phyloP scores from a whole-genome alignment of 345 rosid genomes.

The Lumnitzera littorea region DNA sequence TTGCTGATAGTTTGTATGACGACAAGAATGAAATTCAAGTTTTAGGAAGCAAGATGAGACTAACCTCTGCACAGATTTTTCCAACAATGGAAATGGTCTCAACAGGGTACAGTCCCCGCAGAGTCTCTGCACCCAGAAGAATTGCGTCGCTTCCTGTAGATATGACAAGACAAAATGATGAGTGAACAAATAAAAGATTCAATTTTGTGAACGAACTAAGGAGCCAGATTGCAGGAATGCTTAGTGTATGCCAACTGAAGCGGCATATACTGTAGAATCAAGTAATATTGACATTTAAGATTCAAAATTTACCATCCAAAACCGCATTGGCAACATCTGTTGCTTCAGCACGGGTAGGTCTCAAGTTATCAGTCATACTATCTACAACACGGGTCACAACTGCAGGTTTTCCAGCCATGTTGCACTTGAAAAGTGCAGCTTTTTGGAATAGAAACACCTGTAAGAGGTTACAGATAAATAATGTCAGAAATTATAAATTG shows the following conservation, averaged over 20 bases:
- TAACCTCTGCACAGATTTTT: slow-evolving; percentile 87
- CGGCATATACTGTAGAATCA: not conserved
- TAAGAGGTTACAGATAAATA: not conserved
- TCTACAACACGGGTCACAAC: slow-evolving; percentile 90
- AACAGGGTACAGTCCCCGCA: slow-evolving; percentile 88
- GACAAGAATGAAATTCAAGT: not conserved
- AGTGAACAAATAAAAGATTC: not conserved
- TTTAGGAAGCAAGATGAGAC: not conserved
- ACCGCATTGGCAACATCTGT: slow-evolving; percentile 99
- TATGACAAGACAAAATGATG: slow-evolving; percentile 2
- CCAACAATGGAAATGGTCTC: slow-evolving; percentile 80
- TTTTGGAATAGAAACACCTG: slow-evolving; percentile 96
- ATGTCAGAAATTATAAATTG: not conserved
- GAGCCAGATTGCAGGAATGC: too few relatives aligned
- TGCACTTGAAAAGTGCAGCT: slow-evolving; percentile 82
- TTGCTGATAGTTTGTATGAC: not conserved
- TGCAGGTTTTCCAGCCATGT: slow-evolving; percentile 96
- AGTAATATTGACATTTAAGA: not conserved
- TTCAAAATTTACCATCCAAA: slow-evolving; percentile 65
- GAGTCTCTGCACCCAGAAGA: slow-evolving; percentile 95
- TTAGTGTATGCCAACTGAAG: too few relatives aligned
- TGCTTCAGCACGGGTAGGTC: slow-evolving; percentile 99
- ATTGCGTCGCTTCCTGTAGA: slow-evolving; percentile 82
- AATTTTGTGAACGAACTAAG: too few relatives aligned
- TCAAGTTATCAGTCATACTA: slow-evolving; percentile 93